phyloP scores from a whole-genome alignment of 345 rosid species.

The Moringa oleifera region DNA sequence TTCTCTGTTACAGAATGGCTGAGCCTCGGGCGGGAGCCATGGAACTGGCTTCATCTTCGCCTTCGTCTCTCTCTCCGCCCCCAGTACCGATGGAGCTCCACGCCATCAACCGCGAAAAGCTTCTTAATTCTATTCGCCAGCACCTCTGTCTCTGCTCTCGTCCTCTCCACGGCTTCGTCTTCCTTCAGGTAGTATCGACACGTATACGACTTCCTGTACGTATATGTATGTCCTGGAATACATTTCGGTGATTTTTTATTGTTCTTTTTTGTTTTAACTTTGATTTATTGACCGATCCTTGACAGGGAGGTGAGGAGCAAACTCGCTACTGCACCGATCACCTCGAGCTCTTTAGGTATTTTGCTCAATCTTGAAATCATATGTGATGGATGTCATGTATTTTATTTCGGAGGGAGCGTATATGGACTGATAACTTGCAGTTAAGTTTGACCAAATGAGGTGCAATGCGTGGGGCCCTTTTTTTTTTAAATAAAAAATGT shows the following conservation, averaged over 20 bases:
- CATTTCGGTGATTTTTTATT: neutral
- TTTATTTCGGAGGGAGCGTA: neutral
- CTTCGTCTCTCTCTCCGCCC: slow-evolving; percentile 61
- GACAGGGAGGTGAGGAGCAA: slow-evolving; percentile 84
- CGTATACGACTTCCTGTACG: neutral
- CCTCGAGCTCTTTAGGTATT: slow-evolving; percentile 76
- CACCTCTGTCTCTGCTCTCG: slow-evolving; percentile 37
- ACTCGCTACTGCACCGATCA: slow-evolving; percentile 90
- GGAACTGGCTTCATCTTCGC: slow-evolving; percentile 38
- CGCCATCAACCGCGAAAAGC: slow-evolving; percentile 58
- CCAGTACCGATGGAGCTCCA: slow-evolving; percentile 67
- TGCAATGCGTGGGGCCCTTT: neutral
- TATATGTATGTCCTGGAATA: neutral
- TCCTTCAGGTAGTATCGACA: slow-evolving; percentile 50
- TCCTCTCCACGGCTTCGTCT: slow-evolving; percentile 63
- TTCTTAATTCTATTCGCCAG: slow-evolving; percentile 45
- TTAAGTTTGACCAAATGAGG: neutral
- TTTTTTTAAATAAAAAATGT: too few species aligned
- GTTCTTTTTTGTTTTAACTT: too few species aligned
- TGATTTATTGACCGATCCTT: neutral
- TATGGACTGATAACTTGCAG: neutral
- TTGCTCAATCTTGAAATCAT: neutral
- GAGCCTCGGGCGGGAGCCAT: slow-evolving; percentile 12
- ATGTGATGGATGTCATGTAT: neutral
- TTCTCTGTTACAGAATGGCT: neutral